These are phyloP conservation scores for Agapanthus africanus DNA, from an alignment of 106 monocot species.

Conservation along the genomic window DNA sequence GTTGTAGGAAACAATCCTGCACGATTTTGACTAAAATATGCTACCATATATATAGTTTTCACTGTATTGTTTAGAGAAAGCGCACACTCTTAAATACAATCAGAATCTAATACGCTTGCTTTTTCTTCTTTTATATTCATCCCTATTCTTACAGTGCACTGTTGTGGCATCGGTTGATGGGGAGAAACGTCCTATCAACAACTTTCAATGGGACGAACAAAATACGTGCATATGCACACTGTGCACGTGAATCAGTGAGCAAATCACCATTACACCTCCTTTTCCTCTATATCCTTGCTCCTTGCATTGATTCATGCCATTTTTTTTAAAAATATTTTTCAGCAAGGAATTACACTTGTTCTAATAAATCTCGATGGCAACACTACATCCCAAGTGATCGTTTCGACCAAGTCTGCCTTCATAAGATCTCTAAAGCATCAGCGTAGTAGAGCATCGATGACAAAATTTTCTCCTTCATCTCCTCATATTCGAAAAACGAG, in stretches of 20 bases:
- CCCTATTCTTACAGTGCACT: slow-evolving; percentile 91
- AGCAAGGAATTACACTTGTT: slow-evolving; percentile 82
- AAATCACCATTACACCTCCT: not conserved
- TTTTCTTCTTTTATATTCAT: too few species aligned
- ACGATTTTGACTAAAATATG: too few species aligned
- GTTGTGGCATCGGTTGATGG: slow-evolving; percentile 93
- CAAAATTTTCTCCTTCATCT: slow-evolving; percentile 15
- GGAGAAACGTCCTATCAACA: slow-evolving; percentile 45
- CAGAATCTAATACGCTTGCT: too few species aligned
- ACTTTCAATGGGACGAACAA: slow-evolving; percentile 64
- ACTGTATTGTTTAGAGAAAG: too few species aligned
- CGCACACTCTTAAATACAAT: too few species aligned
- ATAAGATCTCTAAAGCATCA: not conserved
- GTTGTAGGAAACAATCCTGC: too few species aligned
- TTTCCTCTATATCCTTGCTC: not conserved
- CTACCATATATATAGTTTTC: too few species aligned
- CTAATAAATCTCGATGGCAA: slow-evolving; percentile 76
- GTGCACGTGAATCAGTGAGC: slow-evolving; percentile 77
- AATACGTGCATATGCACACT: slow-evolving; percentile 75
- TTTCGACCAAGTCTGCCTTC: slow-evolving; percentile 10
- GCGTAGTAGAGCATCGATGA: slow-evolving; percentile 2
- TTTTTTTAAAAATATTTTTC: slow-evolving; percentile 11
- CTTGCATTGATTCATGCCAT: not conserved
- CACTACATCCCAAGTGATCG: slow-evolving; percentile 43
- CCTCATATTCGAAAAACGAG: not conserved